These are phyloP conservation scores for Microbotryum scabiosae DNA, from an alignment of 1,284 basidiomycete species.

Conservation along the genomic window DNA sequence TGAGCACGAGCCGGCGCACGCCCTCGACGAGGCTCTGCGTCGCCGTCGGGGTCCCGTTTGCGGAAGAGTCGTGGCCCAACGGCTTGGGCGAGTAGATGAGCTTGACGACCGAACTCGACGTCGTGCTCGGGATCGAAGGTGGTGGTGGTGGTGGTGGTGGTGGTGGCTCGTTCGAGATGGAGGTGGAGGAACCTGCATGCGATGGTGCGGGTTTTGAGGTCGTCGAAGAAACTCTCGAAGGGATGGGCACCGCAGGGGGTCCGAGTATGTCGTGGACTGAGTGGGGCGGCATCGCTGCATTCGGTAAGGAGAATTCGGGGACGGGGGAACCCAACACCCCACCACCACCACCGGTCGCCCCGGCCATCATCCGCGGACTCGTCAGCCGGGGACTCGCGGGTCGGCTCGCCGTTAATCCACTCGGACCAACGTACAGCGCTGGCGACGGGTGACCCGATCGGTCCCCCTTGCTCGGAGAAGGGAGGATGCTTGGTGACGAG, in stretches of 20 bases:
- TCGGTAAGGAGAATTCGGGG: conserved; percentile 13
- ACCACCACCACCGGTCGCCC: no score
- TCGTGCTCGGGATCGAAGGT: conserved; percentile 2
- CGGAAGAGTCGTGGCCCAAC: not conserved
- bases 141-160: not conserved
- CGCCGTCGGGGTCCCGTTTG: not conserved
- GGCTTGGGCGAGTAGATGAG: conserved; percentile 5
- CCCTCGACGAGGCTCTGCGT: not conserved
- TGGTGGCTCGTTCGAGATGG: no score
- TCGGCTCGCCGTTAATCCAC: conserved; percentile 14
- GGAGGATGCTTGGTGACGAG: no score
- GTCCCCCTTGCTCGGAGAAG: no score
- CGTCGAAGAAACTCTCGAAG: not conserved
- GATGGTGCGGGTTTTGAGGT: no score
- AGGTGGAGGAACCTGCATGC: no score
- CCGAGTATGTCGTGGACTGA: not conserved
- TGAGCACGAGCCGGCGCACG: not conserved
- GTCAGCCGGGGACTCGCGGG: conserved; percentile 19
- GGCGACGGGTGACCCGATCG: no score
- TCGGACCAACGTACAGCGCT: no score
- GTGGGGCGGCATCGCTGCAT: not conserved
- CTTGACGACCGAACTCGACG: not conserved
- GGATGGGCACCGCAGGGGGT: conserved; percentile 12
- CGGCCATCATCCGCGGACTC: no score
- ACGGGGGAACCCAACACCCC: conserved; percentile 6